Percentiles rank a stretch among this genome's conserved stretches.
phyloP scores from a whole-genome alignment of 2,329 filamentous ascomycete genomes.

The Aspergillus sp. region DNA sequence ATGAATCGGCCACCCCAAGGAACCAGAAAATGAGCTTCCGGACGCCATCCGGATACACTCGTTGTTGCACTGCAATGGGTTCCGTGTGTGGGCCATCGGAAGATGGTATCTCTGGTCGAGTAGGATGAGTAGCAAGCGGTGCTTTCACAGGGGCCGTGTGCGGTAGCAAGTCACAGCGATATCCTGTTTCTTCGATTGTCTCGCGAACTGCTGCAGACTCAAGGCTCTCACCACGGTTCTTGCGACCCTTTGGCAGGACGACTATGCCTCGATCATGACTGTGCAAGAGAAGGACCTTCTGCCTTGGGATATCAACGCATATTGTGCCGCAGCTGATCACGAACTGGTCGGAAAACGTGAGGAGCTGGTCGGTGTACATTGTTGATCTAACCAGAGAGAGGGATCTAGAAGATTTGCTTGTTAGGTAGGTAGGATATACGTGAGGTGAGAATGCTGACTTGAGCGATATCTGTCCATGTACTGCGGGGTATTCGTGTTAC shows the following conservation, averaged over 20 bases:
- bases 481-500: too few species aligned
- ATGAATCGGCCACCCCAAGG: neutral
- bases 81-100: neutral
- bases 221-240: neutral
- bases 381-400: neutral
- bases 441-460: too few species aligned
- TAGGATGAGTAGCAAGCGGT: neutral
- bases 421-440: too few species aligned
- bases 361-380: neutral
- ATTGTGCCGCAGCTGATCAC: constrained; percentile 1
- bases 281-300: neutral
- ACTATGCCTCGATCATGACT: neutral
- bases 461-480: too few species aligned
- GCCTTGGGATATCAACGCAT: neutral
- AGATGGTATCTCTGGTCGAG: too few species aligned
- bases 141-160: neutral
- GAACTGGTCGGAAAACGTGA: constrained; percentile 2
- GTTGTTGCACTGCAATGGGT: neutral
- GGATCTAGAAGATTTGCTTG: too few species aligned
- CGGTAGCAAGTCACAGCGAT: neutral
- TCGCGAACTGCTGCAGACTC: neutral
- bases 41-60: neutral
- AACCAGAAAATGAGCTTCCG: constrained; percentile 1
- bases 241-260: neutral
- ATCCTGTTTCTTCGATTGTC: constrained; percentile 1